Evolutionary conservation across 352 stramenopile species (phyloP).

Genomic region (Pythium aristosporum): DNA sequence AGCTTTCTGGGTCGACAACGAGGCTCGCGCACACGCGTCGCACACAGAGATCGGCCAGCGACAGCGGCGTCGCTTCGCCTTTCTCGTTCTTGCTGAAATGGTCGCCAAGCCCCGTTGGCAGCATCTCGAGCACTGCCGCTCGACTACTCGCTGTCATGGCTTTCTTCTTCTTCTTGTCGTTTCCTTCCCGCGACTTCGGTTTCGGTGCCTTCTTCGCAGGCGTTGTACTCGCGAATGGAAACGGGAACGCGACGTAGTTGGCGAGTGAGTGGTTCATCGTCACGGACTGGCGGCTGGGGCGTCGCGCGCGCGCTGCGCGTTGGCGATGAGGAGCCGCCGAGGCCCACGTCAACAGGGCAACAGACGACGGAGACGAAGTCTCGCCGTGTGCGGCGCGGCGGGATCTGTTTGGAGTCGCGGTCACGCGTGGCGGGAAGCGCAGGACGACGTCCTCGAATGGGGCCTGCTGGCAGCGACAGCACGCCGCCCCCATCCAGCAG

Average conservation of each 20-base stretch:
- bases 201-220: conserved; percentile 16
- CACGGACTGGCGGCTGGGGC: conserved; percentile 25
- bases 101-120: conserved; percentile 43
- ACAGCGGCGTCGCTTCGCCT: conserved; percentile 46
- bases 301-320: conserved; percentile 16
- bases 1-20: conserved; percentile 33
- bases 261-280: conserved; percentile 55
- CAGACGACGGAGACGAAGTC: not conserved
- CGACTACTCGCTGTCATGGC: not conserved
- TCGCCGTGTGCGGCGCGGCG: not conserved
- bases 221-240: conserved; percentile 60
- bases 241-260: conserved; percentile 79
- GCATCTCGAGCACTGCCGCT: conserved; percentile 11
- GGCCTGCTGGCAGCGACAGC: conserved; percentile 66
- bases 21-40: conserved; percentile 50
- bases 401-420: conserved; percentile 16
- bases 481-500: conserved; percentile 61
- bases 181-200: conserved; percentile 8
- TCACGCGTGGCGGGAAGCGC: conserved; percentile 31
- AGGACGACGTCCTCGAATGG: conserved; percentile 58
- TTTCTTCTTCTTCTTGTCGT: conserved; percentile 11
- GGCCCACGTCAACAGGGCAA: not conserved
- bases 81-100: conserved; percentile 44
- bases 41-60: conserved; percentile 57
- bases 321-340: not conserved